Evolutionary conservation across 2,329 filamentous ascomycete genomes (phyloP).

Genomic region (Cordyceps tenuipes): DNA sequence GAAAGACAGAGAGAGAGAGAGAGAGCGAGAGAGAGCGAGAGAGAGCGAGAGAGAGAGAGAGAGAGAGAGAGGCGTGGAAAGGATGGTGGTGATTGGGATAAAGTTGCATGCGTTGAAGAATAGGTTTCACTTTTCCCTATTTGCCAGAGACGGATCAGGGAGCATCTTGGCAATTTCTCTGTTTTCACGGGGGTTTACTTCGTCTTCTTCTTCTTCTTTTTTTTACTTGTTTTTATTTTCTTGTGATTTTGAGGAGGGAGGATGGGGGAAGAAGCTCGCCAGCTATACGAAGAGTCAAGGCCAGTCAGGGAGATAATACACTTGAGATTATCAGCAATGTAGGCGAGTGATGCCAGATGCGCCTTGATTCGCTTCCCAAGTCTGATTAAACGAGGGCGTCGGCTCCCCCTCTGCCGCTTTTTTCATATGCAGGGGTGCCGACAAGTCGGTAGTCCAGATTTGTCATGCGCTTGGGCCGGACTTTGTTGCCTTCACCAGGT

Average conservation of each 20-base stretch:
- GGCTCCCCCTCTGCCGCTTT: no score
- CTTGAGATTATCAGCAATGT: conserved; percentile 26
- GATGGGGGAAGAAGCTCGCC: conserved; percentile 16
- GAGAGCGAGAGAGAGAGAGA: background rate
- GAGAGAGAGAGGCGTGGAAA: no score
- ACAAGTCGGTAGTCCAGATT: no score
- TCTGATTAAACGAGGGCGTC: no score
- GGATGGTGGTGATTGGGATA: no score
- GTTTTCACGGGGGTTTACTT: background rate
- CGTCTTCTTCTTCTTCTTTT: background rate
- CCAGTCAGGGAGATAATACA: conserved; percentile 31
- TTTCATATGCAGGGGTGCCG: no score
- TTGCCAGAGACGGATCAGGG: background rate
- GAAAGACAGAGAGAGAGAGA: background rate
- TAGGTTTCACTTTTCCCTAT: background rate
- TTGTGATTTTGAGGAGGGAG: conserved; percentile 3
- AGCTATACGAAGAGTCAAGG: conserved; percentile 23
- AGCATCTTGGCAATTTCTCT: background rate
- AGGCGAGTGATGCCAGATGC: background rate
- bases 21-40: background rate
- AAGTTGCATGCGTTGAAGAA: background rate
- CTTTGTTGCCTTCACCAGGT: no score
- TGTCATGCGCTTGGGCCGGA: no score
- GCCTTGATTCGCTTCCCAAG: no score
- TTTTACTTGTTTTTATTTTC: background rate